These are phyloP conservation scores for Calocera viscosa DNA, from an alignment of 768 basidiomycete genomes.

Conservation along the genomic window DNA sequence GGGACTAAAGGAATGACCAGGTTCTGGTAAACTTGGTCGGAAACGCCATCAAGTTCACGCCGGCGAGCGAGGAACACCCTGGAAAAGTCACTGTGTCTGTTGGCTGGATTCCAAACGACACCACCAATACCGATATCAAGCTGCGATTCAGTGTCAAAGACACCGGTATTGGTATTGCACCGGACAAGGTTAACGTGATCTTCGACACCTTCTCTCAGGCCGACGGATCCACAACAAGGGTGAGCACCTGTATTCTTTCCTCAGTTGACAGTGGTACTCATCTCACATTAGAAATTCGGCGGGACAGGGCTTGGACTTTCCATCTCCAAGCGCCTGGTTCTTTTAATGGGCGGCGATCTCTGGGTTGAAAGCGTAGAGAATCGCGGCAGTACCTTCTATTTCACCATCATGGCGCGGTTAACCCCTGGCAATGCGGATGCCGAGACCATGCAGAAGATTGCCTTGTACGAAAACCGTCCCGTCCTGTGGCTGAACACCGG, in stretches of 20 bases:
- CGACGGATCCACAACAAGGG: constrained; percentile 92
- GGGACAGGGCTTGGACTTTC: constrained; percentile 93
- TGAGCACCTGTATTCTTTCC: constrained; percentile 29
- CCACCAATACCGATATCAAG: constrained; percentile 74
- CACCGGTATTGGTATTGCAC: constrained; percentile 96
- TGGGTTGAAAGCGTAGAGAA: constrained; percentile 96
- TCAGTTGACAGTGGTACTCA: constrained; percentile 15
- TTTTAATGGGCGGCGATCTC: constrained; percentile 95
- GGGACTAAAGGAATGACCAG: constrained; percentile 12
- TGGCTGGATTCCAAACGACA: constrained; percentile 45
- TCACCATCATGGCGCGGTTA: constrained; percentile 68
- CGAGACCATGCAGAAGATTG: constrained; percentile 6
- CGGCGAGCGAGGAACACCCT: constrained; percentile 58
- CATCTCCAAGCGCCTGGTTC: constrained; percentile 92
- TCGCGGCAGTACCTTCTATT: constrained; percentile 90
- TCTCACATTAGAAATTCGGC: constrained; percentile 65
- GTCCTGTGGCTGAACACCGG: background rate
- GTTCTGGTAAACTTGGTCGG: constrained; percentile 92
- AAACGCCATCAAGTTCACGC: constrained; percentile 96
- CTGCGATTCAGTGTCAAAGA: constrained; percentile 96
- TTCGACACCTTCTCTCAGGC: constrained; percentile 99
- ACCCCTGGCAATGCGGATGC: background rate
- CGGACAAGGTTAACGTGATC: constrained; percentile 94
- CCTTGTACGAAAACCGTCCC: background rate
- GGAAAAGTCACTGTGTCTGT: constrained; percentile 88